Conservation (phyloP, 2,329 filamentous ascomycete genomes). For the Alternaria ethzedia region DNA sequence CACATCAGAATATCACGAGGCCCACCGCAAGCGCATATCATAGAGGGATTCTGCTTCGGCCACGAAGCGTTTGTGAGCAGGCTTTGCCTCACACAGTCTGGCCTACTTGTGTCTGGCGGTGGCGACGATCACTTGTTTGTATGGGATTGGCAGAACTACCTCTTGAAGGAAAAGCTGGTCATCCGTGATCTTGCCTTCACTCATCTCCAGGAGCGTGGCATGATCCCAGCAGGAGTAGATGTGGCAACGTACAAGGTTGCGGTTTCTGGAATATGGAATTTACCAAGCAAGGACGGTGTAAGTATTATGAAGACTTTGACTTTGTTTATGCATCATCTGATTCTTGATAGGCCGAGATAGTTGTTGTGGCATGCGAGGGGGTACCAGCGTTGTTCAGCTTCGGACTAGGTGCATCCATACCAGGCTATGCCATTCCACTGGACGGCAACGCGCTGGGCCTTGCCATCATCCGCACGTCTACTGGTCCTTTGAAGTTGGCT, state of each 20-base stretch:
- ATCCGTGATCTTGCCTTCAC: slow-evolving; percentile 33
- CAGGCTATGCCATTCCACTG: slow-evolving; percentile 55
- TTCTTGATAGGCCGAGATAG: slow-evolving; percentile 29
- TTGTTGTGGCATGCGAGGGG: slow-evolving; percentile 54
- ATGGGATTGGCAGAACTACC: slow-evolving; percentile 77
- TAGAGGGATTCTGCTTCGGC: slow-evolving; percentile 87
- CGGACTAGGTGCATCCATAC: slow-evolving; percentile 54
- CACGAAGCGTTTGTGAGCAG: slow-evolving; percentile 85
- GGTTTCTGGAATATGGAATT: slow-evolving; percentile 61
- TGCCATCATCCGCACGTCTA: slow-evolving; percentile 31
- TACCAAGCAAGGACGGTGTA: slow-evolving; percentile 41
- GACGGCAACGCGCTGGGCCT: slow-evolving; percentile 71
- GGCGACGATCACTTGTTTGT: slow-evolving; percentile 80
- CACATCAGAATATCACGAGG: slow-evolving; percentile 89
- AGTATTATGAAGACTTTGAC: slow-evolving; percentile 46
- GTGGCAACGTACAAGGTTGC: slow-evolving; percentile 46
- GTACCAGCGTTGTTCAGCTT: slow-evolving; percentile 70
- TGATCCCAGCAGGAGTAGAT: slow-evolving; percentile 12
- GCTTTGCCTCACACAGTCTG: slow-evolving; percentile 69
- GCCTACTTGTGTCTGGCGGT: slow-evolving; percentile 82
- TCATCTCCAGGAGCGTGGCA: slow-evolving; percentile 26
- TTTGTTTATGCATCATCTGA: neutral
- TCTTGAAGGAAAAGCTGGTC: slow-evolving; percentile 61
- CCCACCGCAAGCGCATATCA: slow-evolving; percentile 82
- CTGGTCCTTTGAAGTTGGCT: slow-evolving; percentile 32